Conservation (phyloP, 768 basidiomycete species). For the Boletus fagicola region DNA sequence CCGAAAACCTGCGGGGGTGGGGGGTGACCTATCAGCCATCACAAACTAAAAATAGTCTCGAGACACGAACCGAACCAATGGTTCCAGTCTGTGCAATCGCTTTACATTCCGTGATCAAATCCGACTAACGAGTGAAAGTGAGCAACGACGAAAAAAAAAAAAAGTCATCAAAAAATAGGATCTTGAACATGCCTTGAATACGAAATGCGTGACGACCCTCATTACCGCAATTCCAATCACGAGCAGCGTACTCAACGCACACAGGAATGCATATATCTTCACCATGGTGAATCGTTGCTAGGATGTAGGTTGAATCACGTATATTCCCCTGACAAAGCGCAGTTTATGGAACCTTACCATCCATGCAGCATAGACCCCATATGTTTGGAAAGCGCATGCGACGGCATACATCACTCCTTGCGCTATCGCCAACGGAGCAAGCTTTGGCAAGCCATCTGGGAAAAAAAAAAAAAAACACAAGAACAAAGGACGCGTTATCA, state of each 20-base stretch:
- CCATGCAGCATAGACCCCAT: conserved; percentile 51
- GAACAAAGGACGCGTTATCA: background rate
- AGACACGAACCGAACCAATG: conserved; percentile 33
- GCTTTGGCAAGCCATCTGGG: conserved; percentile 41
- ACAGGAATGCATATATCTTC: conserved; percentile 55
- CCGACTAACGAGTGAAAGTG: conserved; percentile 38
- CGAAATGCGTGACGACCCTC: conserved; percentile 63
- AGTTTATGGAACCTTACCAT: conserved; percentile 40
- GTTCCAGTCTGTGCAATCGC: conserved; percentile 35
- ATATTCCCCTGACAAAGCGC: background rate
- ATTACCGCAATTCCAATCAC: conserved; percentile 52
- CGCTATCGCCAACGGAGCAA: conserved; percentile 55
- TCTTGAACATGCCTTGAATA: conserved; percentile 51
- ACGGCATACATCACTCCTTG: conserved; percentile 58
- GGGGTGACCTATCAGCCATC: conserved; percentile 17
- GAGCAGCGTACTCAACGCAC: conserved; percentile 45
- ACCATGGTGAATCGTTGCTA: conserved; percentile 57
- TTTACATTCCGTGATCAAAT: conserved; percentile 57
- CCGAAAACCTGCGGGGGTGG: conserved; percentile 43
- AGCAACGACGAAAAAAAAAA: background rate
- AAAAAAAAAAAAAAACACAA: too few relatives aligned
- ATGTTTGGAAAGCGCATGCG: conserved; percentile 49
- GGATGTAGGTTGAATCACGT: background rate
- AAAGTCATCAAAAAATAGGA: background rate
- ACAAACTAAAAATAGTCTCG: background rate